Conservation (phyloP, 208 protist species). For the Trypanosoma vivax region DNA sequence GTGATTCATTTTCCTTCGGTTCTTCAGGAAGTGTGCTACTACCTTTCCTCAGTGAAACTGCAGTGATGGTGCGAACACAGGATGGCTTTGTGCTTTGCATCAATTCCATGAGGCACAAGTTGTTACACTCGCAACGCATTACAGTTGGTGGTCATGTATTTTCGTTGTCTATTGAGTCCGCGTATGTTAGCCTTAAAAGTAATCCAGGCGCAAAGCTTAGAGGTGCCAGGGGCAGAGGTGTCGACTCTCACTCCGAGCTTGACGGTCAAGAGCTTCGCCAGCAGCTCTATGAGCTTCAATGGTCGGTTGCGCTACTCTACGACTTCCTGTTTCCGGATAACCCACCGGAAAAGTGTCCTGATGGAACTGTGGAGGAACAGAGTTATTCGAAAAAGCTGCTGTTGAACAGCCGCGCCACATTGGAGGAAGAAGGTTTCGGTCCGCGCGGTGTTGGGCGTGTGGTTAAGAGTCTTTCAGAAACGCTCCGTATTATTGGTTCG, state of each 20-base stretch:
- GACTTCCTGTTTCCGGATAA: conserved; percentile 61
- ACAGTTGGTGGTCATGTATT: conserved; percentile 34
- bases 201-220: no score
- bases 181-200: no score
- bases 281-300: conserved; percentile 61
- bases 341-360: neutral
- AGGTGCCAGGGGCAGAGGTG: conserved; percentile 4
- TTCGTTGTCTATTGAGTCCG: conserved; percentile 30
- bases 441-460: conserved; percentile 14
- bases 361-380: neutral
- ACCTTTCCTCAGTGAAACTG: conserved; percentile 31
- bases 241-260: conserved; percentile 14
- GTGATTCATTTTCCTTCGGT: conserved; percentile 32
- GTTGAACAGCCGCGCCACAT: conserved; percentile 24
- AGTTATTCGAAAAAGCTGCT: neutral
- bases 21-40: conserved; percentile 31
- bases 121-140: conserved; percentile 38
- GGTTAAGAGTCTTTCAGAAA: conserved; percentile 30
- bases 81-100: conserved; percentile 23
- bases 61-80: conserved; percentile 22
- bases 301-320: conserved; percentile 51
- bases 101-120: conserved; percentile 19
- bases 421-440: conserved; percentile 17
- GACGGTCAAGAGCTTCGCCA: conserved; percentile 28
- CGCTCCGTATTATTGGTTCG: conserved; percentile 34